phyloP scores from a whole-genome alignment of 1,139 yeast species.

The Diutina siamensis region DNA sequence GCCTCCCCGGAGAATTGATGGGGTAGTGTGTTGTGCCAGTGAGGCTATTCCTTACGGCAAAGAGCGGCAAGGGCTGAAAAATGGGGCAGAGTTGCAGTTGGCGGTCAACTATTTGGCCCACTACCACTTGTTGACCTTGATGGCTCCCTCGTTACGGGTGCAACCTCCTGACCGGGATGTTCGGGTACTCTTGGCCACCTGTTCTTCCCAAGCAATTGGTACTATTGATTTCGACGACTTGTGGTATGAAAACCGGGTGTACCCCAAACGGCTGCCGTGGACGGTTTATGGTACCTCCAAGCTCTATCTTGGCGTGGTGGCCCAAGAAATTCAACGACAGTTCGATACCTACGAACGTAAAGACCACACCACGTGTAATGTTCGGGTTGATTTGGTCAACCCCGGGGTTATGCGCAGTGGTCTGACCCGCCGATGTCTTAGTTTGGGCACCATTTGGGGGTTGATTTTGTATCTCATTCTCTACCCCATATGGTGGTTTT shows the following conservation, averaged over 20 bases:
- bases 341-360: slow-evolving; percentile 44
- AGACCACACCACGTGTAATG: slow-evolving; percentile 58
- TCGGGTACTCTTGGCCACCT: slow-evolving; percentile 61
- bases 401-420: slow-evolving; percentile 91
- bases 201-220: slow-evolving; percentile 69
- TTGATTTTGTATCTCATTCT: slow-evolving; percentile 52
- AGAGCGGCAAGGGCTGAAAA: slow-evolving; percentile 51
- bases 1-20: slow-evolving; percentile 86
- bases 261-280: slow-evolving; percentile 58
- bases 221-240: slow-evolving; percentile 55
- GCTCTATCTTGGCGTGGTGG: slow-evolving; percentile 61
- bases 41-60: slow-evolving; percentile 61
- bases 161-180: slow-evolving; percentile 96
- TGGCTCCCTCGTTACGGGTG: slow-evolving; percentile 70
- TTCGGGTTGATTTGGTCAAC: slow-evolving; percentile 66
- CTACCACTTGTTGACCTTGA: slow-evolving; percentile 63
- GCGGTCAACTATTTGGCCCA: slow-evolving; percentile 77
- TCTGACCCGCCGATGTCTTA: slow-evolving; percentile 64
- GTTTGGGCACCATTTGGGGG: slow-evolving; percentile 70
- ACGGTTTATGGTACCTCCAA: slow-evolving; percentile 74
- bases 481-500: slow-evolving; percentile 75
- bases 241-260: slow-evolving; percentile 49
- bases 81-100: slow-evolving; percentile 78
- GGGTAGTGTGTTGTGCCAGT: slow-evolving; percentile 79
- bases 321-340: slow-evolving; percentile 61